Percentiles rank a stretch among this genome's conserved stretches.
Conservation (phyloP, 495 filamentous ascomycete species). For the Aspergillus haitiensis region DNA sequence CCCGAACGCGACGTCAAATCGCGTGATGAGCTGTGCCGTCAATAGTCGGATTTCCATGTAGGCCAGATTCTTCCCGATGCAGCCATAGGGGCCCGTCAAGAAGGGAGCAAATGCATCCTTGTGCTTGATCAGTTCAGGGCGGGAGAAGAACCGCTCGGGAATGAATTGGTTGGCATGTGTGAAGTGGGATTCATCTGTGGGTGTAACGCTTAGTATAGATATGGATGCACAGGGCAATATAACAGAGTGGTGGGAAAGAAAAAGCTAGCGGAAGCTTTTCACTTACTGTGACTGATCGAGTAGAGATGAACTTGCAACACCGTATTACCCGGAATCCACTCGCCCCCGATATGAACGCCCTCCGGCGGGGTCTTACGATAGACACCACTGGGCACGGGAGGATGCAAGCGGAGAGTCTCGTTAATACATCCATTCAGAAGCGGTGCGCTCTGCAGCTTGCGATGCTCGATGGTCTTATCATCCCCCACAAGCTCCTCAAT, state of each 20-base stretch:
- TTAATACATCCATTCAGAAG: slow-evolving; percentile 52
- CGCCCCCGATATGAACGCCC: slow-evolving; percentile 44
- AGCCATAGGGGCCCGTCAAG: slow-evolving; percentile 24
- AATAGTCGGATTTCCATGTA: slow-evolving; percentile 27
- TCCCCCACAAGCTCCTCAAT: slow-evolving; percentile 16
- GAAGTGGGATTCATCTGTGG: slow-evolving; percentile 13
- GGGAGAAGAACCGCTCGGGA: slow-evolving; percentile 54
- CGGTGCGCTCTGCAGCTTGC: slow-evolving; percentile 23
- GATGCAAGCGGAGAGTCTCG: slow-evolving; percentile 51
- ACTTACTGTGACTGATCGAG: slow-evolving; percentile 2
- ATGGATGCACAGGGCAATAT: neutral
- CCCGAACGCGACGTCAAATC: slow-evolving; percentile 26
- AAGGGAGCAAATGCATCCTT: slow-evolving; percentile 16
- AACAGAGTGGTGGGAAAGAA: neutral
- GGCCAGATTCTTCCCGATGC: slow-evolving; percentile 29
- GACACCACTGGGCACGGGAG: slow-evolving; percentile 39
- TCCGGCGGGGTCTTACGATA: slow-evolving; percentile 43
- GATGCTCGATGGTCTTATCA: slow-evolving; percentile 6
- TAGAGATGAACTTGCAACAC: slow-evolving; percentile 26
- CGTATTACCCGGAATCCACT: slow-evolving; percentile 42
- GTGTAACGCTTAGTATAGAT: neutral
- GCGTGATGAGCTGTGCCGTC: slow-evolving; percentile 20
- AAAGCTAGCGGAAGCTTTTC: neutral
- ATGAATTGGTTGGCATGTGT: slow-evolving; percentile 44
- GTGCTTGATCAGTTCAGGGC: slow-evolving; percentile 31